Percentiles rank a stretch among this genome's conserved stretches.
phyloP scores from a whole-genome alignment of 148 eudicot species.

The Selenicereus undatus region DNA sequence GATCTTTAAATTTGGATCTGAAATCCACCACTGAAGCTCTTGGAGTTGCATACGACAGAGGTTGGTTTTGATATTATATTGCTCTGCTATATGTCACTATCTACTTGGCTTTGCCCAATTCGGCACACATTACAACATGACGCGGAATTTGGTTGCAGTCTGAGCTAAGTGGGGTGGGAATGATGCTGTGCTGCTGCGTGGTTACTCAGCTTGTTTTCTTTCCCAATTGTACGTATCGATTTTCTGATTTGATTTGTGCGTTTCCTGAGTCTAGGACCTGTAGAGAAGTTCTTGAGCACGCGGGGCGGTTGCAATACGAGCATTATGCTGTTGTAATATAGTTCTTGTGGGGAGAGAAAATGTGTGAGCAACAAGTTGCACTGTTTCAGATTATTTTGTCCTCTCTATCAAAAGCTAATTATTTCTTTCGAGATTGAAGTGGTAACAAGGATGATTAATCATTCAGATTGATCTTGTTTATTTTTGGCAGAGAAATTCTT shows the following conservation, averaged over 20 bases:
- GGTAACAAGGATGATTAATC: background rate
- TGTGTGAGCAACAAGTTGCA: conserved; percentile 8
- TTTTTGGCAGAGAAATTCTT: too few species aligned
- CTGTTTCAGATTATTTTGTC: conserved; percentile 11
- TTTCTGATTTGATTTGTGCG: conserved; percentile 34
- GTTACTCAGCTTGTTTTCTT: conserved; percentile 6
- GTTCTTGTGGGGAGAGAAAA: conserved; percentile 6
- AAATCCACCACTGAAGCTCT: conserved; percentile 18
- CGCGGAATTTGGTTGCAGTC: conserved; percentile 9
- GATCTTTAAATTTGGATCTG: conserved; percentile 21
- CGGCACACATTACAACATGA: background rate
- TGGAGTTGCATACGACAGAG: conserved; percentile 14
- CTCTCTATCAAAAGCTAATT: conserved; percentile 10
- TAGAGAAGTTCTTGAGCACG: conserved; percentile 24
- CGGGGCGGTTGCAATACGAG: background rate
- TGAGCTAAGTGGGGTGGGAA: conserved; percentile 19
- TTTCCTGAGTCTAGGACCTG: conserved; percentile 21
- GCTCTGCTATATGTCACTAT: background rate
- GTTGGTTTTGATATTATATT: conserved; percentile 9
- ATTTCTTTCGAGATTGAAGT: background rate
- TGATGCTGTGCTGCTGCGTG: conserved; percentile 12
- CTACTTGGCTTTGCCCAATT: background rate
- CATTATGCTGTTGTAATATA: conserved; percentile 26
- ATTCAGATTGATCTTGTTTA: too few species aligned
- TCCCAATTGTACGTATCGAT: conserved; percentile 38